A percentile compares a stretch with the other conserved stretches of the same genome.
Evolutionary conservation across 139 green algal genomes (phyloP).

Genomic region (Mesotaenium endlicherianum): DNA sequence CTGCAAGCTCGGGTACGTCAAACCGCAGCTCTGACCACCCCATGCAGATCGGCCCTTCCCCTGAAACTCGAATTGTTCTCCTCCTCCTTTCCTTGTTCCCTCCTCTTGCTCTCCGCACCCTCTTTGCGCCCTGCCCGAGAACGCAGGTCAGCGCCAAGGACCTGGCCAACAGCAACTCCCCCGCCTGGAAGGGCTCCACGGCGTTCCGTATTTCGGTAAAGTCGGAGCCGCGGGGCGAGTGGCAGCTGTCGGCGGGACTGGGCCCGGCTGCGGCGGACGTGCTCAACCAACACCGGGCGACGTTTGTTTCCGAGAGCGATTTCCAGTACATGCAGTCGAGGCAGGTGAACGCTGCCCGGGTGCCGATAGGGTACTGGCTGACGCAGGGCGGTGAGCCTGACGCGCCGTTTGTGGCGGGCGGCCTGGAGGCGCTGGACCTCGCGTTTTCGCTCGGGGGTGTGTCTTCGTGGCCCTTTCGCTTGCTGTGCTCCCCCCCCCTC

Average conservation of each 20-base stretch:
- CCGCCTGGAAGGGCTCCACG: not conserved
- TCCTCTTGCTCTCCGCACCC: no score
- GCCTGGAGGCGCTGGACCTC: not conserved
- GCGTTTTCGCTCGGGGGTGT: not conserved
- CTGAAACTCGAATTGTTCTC: no score
- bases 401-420: slow-evolving; percentile 23
- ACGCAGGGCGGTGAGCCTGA: not conserved
- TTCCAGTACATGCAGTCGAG: not conserved
- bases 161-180: not conserved
- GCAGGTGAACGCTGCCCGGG: slow-evolving; percentile 20
- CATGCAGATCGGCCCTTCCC: no score
- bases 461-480: not conserved
- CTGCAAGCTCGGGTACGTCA: no score
- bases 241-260: slow-evolving; percentile 3
- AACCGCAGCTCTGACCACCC: no score
- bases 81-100: no score
- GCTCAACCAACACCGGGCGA: not conserved
- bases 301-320: slow-evolving; percentile 9
- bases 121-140: no score
- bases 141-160: not conserved
- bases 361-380: slow-evolving; percentile 36
- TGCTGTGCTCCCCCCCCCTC: not conserved
- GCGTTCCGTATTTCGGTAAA: slow-evolving; percentile 4
- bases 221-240: slow-evolving; percentile 9
- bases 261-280: not conserved